These are phyloP conservation scores for Brassica incana DNA, from an alignment of 345 rosid genomes.

Conservation along the genomic window DNA sequence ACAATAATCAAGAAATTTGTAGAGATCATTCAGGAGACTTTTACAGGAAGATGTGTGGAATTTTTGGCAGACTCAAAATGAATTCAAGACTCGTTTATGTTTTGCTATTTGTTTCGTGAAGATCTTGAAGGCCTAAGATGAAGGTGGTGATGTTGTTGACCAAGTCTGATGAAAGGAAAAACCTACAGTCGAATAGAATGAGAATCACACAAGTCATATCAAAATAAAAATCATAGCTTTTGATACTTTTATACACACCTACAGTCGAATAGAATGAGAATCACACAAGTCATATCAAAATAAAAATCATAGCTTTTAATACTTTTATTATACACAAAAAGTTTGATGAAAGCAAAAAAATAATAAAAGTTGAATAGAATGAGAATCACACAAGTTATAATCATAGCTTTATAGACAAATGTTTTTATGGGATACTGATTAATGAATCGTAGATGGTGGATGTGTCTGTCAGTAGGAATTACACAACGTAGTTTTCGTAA, in stretches of 20 bases:
- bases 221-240: neutral
- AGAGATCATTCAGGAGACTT: slow-evolving; percentile 11
- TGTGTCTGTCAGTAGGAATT: slow-evolving; percentile 6
- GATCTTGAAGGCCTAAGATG: slow-evolving; percentile 8
- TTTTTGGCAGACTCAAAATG: slow-evolving; percentile 19
- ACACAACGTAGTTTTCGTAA: neutral
- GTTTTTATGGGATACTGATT: neutral
- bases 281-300: neutral
- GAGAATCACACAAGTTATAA: neutral
- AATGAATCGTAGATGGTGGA: neutral
- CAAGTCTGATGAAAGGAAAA: slow-evolving; percentile 10
- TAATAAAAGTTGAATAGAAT: neutral
- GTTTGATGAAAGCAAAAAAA: neutral
- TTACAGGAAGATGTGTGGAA: slow-evolving; percentile 15
- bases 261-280: neutral
- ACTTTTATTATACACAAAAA: neutral
- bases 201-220: neutral
- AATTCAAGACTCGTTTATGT: neutral
- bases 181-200: neutral
- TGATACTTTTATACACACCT: neutral
- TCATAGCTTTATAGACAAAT: neutral
- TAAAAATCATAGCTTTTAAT: neutral
- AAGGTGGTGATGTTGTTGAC: slow-evolving; percentile 33
- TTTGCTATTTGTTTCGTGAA: slow-evolving; percentile 13
- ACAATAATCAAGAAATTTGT: neutral